A percentile compares a stretch with the other conserved stretches of the same genome.
Evolutionary conservation across 78 protist genomes (phyloP).

Genomic region (Emiliania huxleyi): DNA sequence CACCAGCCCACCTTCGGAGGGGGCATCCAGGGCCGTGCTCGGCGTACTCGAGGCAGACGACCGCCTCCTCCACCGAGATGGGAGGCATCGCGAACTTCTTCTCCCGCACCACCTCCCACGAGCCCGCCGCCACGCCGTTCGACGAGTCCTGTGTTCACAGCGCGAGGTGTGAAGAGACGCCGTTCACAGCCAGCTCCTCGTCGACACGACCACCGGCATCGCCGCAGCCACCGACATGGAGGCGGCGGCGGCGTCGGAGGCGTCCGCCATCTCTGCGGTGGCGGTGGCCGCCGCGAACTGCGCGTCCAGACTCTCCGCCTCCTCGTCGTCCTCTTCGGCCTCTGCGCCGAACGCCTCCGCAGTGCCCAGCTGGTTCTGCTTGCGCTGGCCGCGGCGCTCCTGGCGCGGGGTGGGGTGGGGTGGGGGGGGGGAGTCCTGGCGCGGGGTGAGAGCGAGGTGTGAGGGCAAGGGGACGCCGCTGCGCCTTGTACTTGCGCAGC

Average conservation of each 20-base stretch:
- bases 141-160: no score
- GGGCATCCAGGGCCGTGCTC: no score
- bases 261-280: neutral
- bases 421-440: no score
- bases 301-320: no score
- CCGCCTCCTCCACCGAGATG: conserved; percentile 38
- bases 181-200: no score
- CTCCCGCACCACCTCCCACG: neutral
- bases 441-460: no score
- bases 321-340: neutral
- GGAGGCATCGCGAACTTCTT: conserved; percentile 49
- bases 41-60: conserved; percentile 48
- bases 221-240: no score
- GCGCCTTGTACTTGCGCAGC: conserved; percentile 59
- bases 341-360: neutral
- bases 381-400: neutral
- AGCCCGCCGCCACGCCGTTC: neutral
- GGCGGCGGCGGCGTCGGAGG: neutral
- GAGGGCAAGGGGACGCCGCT: no score
- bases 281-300: no score
- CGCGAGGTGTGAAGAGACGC: no score
- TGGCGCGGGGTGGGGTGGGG: no score
- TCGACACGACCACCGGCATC: no score
- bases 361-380: neutral
- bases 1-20: neutral